Base-by-base conservation (phyloP, 169 alveolate species). In the Cryptosporidium sp. region DNA sequence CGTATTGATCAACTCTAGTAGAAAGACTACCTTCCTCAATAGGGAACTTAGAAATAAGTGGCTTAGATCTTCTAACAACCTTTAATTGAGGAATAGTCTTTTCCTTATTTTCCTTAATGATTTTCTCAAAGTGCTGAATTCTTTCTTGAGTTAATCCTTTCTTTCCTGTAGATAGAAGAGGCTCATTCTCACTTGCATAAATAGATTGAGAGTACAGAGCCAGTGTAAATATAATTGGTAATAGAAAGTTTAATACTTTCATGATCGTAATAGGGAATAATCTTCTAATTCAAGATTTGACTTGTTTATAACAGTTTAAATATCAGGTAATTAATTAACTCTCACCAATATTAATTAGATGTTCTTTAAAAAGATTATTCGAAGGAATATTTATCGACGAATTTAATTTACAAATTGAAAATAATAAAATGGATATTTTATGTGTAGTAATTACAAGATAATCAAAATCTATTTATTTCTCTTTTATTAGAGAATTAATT, bases 141-240 rank as follows among this genome's bases (percentile, higher is more conserved):
- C 89, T 59, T 5, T 80, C 75, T 29, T 62, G 62, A 10, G 89
- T 0, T 45, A 80, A 26, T 18, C 89, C 89, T 39, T 39, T 80
- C 5, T 3, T 80, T 18, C 75, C 86, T 8, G 31, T 10, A 59
- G 37, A 3, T 23, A 6, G 14, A 21, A 3, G 1, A 0, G 18
- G 4, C 0, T 39, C 84, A 35, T 69, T 21, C 23, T 45, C 84
- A 67, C 6, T 10, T 35, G 58, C 85, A 33, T 18, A n/a, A 51
- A 23, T 41, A 55, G 33, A 18, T 51, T 33, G 67, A 14, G 86
- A 33, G n/a, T 43, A 73, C n/a, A 55, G 0, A 35, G 33, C 21
- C 0, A 52, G 4, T 0, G 55, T 31, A 7, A 51, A 39, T 35
- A 26, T 43, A 55, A 73, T 18, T 31, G 48, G 23, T n/a, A 55